These are phyloP conservation scores for Fistulifera pelliculosa DNA, from an alignment of 108 stramenopile species.

Conservation along the genomic window DNA sequence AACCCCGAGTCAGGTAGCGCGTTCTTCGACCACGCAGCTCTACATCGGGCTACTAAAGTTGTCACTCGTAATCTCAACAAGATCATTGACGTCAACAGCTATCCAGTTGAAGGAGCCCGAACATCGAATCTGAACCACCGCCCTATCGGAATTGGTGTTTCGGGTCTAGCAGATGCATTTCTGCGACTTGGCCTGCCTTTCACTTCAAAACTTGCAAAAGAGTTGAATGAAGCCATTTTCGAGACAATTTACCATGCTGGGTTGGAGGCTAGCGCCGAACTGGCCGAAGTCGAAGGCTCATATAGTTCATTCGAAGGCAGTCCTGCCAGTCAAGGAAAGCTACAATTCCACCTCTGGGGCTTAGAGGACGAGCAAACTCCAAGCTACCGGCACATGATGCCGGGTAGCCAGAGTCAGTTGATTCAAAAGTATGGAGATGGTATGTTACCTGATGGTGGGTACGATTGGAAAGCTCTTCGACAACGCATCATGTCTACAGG, in stretches of 20 bases:
- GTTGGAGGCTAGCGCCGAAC: conserved; percentile 86
- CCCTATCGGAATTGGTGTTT: conserved; percentile 95
- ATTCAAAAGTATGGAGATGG: conserved; percentile 22
- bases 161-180: conserved; percentile 94
- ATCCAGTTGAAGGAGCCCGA: conserved; percentile 82
- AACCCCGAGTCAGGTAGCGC: conserved; percentile 47
- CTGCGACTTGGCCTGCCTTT: conserved; percentile 87
- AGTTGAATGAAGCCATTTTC: conserved; percentile 90
- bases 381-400: conserved; percentile 22
- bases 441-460: conserved; percentile 33
- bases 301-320: conserved; percentile 87
- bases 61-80: conserved; percentile 89
- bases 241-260: conserved; percentile 95
- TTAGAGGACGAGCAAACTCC: conserved; percentile 47
- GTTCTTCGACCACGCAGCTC: conserved; percentile 81
- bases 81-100: conserved; percentile 92
- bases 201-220: conserved; percentile 70
- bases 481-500: conserved; percentile 64
- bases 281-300: conserved; percentile 75
- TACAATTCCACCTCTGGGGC: conserved; percentile 94
- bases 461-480: conserved; percentile 84
- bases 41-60: conserved; percentile 82
- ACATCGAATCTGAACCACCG: conserved; percentile 88
- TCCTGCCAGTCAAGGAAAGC: conserved; percentile 83
- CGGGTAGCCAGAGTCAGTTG: background rate